A percentile compares a stretch with the other conserved stretches of the same genome.
These are phyloP conservation scores for Bipolaris oryzae DNA, from an alignment of 2,329 filamentous ascomycete genomes.

Conservation along the genomic window DNA sequence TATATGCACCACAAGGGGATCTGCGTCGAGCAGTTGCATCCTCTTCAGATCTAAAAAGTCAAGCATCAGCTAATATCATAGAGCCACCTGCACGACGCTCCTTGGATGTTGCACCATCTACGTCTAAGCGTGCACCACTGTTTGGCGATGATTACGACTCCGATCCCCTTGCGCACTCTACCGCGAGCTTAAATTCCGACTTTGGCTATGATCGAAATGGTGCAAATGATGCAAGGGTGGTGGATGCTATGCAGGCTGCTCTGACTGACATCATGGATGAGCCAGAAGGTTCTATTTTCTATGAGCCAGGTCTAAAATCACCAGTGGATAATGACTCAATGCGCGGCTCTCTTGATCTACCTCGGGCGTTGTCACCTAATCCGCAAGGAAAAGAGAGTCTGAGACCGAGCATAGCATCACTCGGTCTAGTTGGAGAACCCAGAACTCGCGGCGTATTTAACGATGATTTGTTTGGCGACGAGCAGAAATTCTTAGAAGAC, in stretches of 20 bases:
- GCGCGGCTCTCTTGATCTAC: conserved; percentile 66
- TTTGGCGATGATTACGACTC: conserved; percentile 83
- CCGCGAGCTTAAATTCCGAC: conserved; percentile 79
- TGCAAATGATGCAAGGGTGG: conserved; percentile 75
- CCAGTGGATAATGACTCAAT: conserved; percentile 66
- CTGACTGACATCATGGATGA: conserved; percentile 90
- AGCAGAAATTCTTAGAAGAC: conserved; percentile 84
- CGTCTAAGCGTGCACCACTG: conserved; percentile 58
- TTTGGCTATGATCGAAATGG: conserved; percentile 47
- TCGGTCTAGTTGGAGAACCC: conserved; percentile 86
- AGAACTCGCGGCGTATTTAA: conserved; percentile 91
- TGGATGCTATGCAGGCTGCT: conserved; percentile 91
- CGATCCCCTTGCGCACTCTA: conserved; percentile 76
- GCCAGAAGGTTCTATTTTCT: conserved; percentile 71
- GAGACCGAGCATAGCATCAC: conserved; percentile 86
- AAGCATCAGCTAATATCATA: conserved; percentile 54
- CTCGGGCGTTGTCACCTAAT: conserved; percentile 51
- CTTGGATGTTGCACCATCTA: conserved; percentile 66
- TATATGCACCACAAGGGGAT: conserved; percentile 53
- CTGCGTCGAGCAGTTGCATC: conserved; percentile 66
- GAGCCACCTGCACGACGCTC: conserved; percentile 65
- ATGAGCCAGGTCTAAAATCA: conserved; percentile 58
- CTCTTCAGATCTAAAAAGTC: conserved; percentile 62
- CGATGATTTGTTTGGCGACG: conserved; percentile 90
- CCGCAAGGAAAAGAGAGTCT: conserved; percentile 52